Evolutionary conservation across 2,329 filamentous ascomycete genomes (phyloP).

Genomic region (Mycosphaerella sp.): DNA sequence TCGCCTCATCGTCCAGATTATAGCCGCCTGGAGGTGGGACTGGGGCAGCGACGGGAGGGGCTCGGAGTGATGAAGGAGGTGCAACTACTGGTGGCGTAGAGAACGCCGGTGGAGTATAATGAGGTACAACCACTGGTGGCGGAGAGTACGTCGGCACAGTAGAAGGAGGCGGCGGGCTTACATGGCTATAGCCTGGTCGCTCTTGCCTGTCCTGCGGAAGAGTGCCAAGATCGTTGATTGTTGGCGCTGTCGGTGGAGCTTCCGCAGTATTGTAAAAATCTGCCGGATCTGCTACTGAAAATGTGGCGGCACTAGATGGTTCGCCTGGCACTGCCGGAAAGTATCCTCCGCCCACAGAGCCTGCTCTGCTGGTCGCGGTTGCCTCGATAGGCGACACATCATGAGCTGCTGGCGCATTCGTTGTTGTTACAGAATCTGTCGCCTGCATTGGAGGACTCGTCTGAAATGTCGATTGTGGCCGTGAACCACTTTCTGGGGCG

Average conservation of each 20-base stretch:
- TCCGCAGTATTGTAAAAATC: slow-evolving; percentile 21
- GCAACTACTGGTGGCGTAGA: slow-evolving; percentile 15
- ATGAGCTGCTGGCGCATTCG: slow-evolving; percentile 14
- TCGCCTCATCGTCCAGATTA: slow-evolving; percentile 60
- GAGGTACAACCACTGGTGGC: slow-evolving; percentile 14
- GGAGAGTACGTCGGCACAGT: slow-evolving; percentile 10
- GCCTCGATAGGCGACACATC: slow-evolving; percentile 51
- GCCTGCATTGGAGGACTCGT: slow-evolving; percentile 37
- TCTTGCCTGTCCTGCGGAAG: slow-evolving; percentile 9
- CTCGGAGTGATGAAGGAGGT: slow-evolving; percentile 1
- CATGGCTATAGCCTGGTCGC: slow-evolving; percentile 13
- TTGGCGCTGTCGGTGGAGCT: slow-evolving; percentile 11
- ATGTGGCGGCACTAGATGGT: slow-evolving; percentile 7
- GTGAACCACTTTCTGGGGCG: slow-evolving; percentile 49
- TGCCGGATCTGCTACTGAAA: slow-evolving; percentile 15
- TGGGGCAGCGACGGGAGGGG: background rate
- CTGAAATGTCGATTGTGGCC: slow-evolving; percentile 24
- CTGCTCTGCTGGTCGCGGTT: slow-evolving; percentile 36
- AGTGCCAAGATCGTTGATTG: slow-evolving; percentile 11
- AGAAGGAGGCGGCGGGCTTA: slow-evolving; percentile 11
- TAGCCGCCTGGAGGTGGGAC: slow-evolving; percentile 40
- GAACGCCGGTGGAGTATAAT: slow-evolving; percentile 5
- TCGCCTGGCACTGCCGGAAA: slow-evolving; percentile 50
- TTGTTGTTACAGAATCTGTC: slow-evolving; percentile 34
- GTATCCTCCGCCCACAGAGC: slow-evolving; percentile 53